These are phyloP conservation scores for Besnoitia besnoiti DNA, from an alignment of 169 alveolate genomes.

Conservation along the genomic window DNA sequence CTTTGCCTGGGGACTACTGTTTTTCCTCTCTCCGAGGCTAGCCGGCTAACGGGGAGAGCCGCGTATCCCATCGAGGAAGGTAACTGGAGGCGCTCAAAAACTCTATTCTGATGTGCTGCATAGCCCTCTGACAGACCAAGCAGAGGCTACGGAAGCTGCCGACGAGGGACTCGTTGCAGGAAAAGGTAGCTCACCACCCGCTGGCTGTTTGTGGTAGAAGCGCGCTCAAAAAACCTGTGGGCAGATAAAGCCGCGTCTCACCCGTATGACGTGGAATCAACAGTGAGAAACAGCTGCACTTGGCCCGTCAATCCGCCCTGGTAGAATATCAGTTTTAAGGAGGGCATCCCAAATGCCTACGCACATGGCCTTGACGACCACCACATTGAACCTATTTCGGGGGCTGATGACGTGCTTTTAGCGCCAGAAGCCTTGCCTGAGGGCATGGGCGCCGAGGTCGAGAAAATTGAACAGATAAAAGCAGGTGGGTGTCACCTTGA, in stretches of 20 bases:
- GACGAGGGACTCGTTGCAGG: slow-evolving; percentile 35
- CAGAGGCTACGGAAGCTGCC: slow-evolving; percentile 18
- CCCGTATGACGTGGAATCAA: slow-evolving; percentile 18
- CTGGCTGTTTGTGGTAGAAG: neutral
- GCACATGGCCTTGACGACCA: slow-evolving; percentile 34
- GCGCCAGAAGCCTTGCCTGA: slow-evolving; percentile 27
- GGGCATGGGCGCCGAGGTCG: slow-evolving; percentile 41
- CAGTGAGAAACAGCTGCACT: neutral
- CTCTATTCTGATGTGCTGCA: neutral
- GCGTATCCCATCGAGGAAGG: slow-evolving; percentile 18
- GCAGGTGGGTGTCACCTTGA: neutral
- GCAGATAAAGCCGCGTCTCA: neutral
- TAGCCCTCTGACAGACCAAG: neutral
- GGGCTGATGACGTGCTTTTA: neutral
- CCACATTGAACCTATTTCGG: slow-evolving; percentile 16
- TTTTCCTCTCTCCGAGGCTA: neutral
- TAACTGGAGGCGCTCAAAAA: neutral
- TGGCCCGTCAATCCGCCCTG: neutral
- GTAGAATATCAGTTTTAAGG: neutral
- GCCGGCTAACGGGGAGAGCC: neutral
- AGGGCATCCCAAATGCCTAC: neutral
- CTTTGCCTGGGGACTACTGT: neutral
- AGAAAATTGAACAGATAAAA: slow-evolving; percentile 19
- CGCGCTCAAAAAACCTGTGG: neutral
- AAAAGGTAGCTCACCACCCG: neutral